phyloP scores from a whole-genome alignment of 2,329 filamentous ascomycete species.

The Phaeosphaeriaceae sp. region DNA sequence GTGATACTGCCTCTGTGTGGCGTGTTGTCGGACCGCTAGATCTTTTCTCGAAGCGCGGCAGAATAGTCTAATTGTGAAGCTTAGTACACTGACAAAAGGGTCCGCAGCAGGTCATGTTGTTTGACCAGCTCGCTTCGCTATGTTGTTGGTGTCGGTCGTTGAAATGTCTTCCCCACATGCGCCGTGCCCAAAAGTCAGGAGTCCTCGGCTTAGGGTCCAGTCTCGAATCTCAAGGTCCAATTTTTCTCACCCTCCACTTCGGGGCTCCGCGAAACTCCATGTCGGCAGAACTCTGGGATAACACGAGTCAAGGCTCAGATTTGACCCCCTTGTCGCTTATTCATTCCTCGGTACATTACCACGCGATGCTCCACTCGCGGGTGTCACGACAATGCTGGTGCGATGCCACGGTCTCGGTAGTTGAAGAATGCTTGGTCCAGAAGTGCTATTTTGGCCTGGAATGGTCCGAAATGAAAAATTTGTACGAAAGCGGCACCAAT shows the following conservation, averaged over 20 bases:
- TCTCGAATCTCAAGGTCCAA: slow-evolving; percentile 1
- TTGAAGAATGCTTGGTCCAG: slow-evolving; percentile 1
- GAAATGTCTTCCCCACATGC: background rate
- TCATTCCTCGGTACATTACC: slow-evolving; percentile 1
- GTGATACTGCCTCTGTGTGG: background rate
- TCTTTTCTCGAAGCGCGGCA: background rate
- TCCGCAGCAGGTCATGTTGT: background rate
- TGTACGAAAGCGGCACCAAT: background rate
- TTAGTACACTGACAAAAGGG: background rate
- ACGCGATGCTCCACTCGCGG: slow-evolving; percentile 4
- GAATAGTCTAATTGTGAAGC: background rate
- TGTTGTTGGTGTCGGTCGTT: background rate
- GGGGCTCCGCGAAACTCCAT: background rate
- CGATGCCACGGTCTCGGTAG: slow-evolving; percentile 3
- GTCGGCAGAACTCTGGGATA: background rate
- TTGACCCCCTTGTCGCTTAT: background rate
- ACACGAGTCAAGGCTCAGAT: background rate
- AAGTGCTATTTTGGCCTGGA: background rate
- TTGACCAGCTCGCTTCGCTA: background rate
- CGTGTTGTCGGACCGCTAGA: background rate
- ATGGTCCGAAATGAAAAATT: background rate
- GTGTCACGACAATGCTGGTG: slow-evolving; percentile 4
- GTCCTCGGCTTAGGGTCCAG: background rate
- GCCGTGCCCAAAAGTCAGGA: background rate
- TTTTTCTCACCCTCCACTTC: slow-evolving; percentile 4